Evolutionary conservation across 1,284 basidiomycete species (phyloP), one percentile per base, ranked within the genome.

Genomic region (Puccinia hordei): DNA sequence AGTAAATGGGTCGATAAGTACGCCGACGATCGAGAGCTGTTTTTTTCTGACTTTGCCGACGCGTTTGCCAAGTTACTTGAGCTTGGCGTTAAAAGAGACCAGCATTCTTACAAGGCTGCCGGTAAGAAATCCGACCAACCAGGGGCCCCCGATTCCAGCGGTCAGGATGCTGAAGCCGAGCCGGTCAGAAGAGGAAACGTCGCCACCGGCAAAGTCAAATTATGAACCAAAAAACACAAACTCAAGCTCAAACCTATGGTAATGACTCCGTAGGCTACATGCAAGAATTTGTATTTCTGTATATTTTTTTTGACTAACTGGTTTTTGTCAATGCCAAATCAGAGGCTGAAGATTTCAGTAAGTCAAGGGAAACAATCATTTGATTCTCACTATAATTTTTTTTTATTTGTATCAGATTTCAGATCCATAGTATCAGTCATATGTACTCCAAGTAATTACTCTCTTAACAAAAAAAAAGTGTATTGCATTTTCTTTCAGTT

Each of bases 41-140:
- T 89, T 86, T 89, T 88, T 84, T 84, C 86, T 65, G 87, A 89
- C 83, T 89, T 89, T 82, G 84, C 88, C 19, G 84, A 85, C 73
- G 86, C 84, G 27, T 87, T 86, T 81, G 84, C 84, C 63, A 85
- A 85, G 82, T 82, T 86, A 4, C 83, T 87, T 35, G 85, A 86
- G 81, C 82, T 86, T 44, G 85, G 85, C 65, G 85, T 85, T 35
- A 65, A 79, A 66, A 57, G 65, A 49, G 63, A 74, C 30, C 13
- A 71, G 69, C 46, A 73, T 33, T 49, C 46, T 38, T 77, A 49
- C 30, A 66, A 73, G 30, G 24, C 77, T 6, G 77, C 77, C 30
- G 55, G 2, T 13, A 80, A 80, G 30, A 80, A 80, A 65, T 51
- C 68, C 22, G 57, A 63, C 33, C 12, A 9, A 2, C 53, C 69